Base-by-base conservation (phyloP, 495 filamentous ascomycete genomes). In the Xylaria sp. region DNA sequence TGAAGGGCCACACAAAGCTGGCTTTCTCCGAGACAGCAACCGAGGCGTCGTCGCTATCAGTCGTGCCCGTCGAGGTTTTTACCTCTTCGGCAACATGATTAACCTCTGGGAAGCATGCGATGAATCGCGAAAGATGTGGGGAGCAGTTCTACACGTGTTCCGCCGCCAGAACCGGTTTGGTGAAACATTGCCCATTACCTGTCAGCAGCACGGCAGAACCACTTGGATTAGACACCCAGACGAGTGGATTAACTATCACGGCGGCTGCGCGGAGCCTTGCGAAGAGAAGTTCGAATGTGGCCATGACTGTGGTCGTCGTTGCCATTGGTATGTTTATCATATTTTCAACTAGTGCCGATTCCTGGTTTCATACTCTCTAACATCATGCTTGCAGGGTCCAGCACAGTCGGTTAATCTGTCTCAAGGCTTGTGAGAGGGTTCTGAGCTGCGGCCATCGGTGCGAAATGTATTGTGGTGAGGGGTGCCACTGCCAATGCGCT, bases 11-110 rank as follows among this genome's bases (percentile, higher is more conserved):
- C 52, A 72, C 15, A 71, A 65, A 29, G 68, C 82, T 43, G 93
- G 93, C 4, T 98, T 95, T 75, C 80, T 96, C 26, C 83, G 85
- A 12, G 88, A 92, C 57, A 85, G 89, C 73, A 97, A 97, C 72
- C 88, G 95, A 71, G 87, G 94, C 15, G 95, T 95, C 19, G 96
- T 98, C 44, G 92, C 96, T 21, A 82, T 97, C 19, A 97, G 94
- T 65, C 91, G 95, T 61, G 96, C 95, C n/a, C 88, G 87, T 48
- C 82, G 89, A 11, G 95, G 96, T 0, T 88, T 98, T 63, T 98
- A 94, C 77, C 85, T 98, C 33, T 97, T 98, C 73, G 95, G 96
- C 4, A 93, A 97, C 72, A 87, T 87, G 17, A 73, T 82, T 6
- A 85, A 88, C 53, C 78, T 95, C 5, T 67, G 81, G 5, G 26